Evolutionary conservation across 2,329 filamentous ascomycete species (phyloP).

Genomic region (Trichophaea hybrida): DNA sequence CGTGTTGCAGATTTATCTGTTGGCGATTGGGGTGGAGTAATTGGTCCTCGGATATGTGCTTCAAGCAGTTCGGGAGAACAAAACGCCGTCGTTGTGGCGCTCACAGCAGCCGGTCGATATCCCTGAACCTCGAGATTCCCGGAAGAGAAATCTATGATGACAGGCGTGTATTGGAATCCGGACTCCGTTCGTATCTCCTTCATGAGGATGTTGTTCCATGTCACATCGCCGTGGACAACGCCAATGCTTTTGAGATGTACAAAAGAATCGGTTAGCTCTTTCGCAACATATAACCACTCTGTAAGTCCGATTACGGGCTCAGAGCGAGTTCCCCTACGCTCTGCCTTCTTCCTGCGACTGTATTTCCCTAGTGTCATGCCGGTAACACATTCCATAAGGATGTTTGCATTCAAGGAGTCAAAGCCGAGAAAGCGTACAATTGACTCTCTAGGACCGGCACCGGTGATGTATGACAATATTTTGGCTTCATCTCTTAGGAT

Average conservation of each 20-base stretch:
- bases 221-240: slow-evolving; percentile 26
- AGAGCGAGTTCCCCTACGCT: neutral
- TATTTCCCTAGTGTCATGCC: slow-evolving; percentile 20
- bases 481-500: slow-evolving; percentile 22
- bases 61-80: slow-evolving; percentile 25
- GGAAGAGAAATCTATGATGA: slow-evolving; percentile 26
- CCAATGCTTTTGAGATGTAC: slow-evolving; percentile 16
- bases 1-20: neutral
- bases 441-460: neutral
- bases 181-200: neutral
- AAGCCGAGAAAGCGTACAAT: slow-evolving; percentile 24
- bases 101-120: slow-evolving; percentile 17
- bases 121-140: slow-evolving; percentile 16
- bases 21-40: slow-evolving; percentile 14
- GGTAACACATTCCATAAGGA: slow-evolving; percentile 22
- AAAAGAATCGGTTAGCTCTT: slow-evolving; percentile 20
- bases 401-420: slow-evolving; percentile 14
- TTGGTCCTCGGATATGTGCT: slow-evolving; percentile 17
- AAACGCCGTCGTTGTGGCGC: slow-evolving; percentile 24
- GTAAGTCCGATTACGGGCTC: slow-evolving; percentile 21
- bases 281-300: slow-evolving; percentile 24
- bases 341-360: neutral
- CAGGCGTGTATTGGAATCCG: slow-evolving; percentile 12
- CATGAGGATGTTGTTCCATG: slow-evolving; percentile 25
- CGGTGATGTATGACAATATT: slow-evolving; percentile 21